Percentiles rank a stretch among this genome's conserved stretches.
phyloP scores from a whole-genome alignment of 2,329 filamentous ascomycete species.

The Huntiella omanensis region DNA sequence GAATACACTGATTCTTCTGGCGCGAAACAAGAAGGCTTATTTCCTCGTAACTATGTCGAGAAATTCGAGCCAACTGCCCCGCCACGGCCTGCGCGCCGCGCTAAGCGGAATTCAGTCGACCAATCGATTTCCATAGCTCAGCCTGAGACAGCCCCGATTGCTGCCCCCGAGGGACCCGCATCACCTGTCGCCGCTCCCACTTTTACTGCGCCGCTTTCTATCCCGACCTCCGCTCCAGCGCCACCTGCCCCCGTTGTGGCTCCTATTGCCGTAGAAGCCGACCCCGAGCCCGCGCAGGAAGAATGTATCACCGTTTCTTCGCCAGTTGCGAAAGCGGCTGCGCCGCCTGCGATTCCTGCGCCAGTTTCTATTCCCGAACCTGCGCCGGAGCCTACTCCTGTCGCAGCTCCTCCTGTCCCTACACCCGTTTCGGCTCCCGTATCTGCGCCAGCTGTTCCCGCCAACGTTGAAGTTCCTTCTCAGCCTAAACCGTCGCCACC shows the following conservation, averaged over 20 bases:
- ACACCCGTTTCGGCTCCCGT: slow-evolving; percentile 20
- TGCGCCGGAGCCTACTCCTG: slow-evolving; percentile 5
- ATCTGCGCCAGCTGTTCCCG: slow-evolving; percentile 15
- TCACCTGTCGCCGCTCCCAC: neutral
- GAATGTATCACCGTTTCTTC: neutral
- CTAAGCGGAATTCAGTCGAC: slow-evolving; percentile 40
- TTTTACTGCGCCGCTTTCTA: slow-evolving; percentile 10
- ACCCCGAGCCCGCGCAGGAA: neutral
- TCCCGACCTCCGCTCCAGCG: slow-evolving; percentile 13
- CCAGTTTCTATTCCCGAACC: neutral
- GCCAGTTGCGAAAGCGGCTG: slow-evolving; percentile 12
- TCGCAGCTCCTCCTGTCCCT: slow-evolving; percentile 15
- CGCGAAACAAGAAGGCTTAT: slow-evolving; percentile 63
- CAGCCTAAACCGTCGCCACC: slow-evolving; percentile 16
- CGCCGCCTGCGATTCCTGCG: slow-evolving; percentile 16
- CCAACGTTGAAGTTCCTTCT: slow-evolving; percentile 13
- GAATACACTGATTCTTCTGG: slow-evolving; percentile 67
- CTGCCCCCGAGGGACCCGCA: slow-evolving; percentile 4
- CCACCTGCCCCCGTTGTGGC: slow-evolving; percentile 9
- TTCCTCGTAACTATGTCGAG: slow-evolving; percentile 94
- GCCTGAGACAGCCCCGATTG: slow-evolving; percentile 9
- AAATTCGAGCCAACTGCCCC: slow-evolving; percentile 83
- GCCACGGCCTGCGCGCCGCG: slow-evolving; percentile 60
- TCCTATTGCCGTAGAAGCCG: neutral
- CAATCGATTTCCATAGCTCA: slow-evolving; percentile 17